Evolutionary conservation across 148 eudicot species (phyloP), one percentile per base, ranked within the genome.

Genomic region (Amaranthus hypochondriacus): DNA sequence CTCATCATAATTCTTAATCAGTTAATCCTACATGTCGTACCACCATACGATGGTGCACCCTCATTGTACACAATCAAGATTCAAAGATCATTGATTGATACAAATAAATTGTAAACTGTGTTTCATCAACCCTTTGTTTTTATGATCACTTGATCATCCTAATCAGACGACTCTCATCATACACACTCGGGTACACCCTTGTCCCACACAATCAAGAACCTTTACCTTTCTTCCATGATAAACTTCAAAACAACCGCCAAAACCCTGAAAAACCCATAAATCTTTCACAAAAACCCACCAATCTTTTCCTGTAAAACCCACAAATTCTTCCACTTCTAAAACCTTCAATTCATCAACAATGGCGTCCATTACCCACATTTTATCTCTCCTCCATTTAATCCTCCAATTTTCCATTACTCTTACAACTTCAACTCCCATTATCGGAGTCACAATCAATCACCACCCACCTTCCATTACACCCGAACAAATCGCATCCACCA

Each of bases 361-460:
- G 81, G 70, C 70, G 8, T 0, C 14, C 52, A 7, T 2, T 13
- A 6, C 21, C 11, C 57, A 11, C 28, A 62, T 1, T 6, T 54
- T 73, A 70, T 9, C 58, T 39, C 11, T 28, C 57, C 42, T 73
- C 73, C 11, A 66, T 39, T 5, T 69, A 9, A 1, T 68, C 18
- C 47, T 46, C 72, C 21, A 61, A n/a, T 68, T 68, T 59, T 54
- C 57, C 47, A 0, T 48, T 46, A 4, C 68, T 46, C 50, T 46
- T 18, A 10, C 62, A 46, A 2, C 73, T 51, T 9, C 73, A 28
- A 68, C 62, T 18, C 50, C 71, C 15, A 57, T 70, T 47, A 11
- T 75, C 18, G 86, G 86, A 21, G 77, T 75, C 43, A 83, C 83
- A 56, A 61, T 75, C 56, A 21, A 77, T 68, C 61, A 56, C 68